Base-by-base conservation (phyloP, 176 grass and related monocot genomes). In the Aegilops tauschii region DNA sequence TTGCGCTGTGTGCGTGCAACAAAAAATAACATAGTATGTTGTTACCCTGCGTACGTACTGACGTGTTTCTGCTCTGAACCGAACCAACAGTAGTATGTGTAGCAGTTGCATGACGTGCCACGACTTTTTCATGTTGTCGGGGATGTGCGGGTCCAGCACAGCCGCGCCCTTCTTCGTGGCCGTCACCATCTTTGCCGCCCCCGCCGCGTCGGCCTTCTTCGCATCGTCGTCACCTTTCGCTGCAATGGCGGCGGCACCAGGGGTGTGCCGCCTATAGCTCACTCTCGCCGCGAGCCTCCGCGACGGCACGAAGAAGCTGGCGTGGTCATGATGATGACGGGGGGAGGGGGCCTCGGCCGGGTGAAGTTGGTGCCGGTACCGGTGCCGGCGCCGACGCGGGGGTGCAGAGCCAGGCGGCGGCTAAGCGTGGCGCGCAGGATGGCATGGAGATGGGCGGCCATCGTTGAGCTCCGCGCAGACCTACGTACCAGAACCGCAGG, bases 21-120 rank as follows among this genome's bases (percentile, higher is more conserved):
- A 34, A 58, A 73, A 84, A 64, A 63, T 70, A 77, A 45, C 13
- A 44, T 44, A 44, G 32, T 34, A 34, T 34, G 32, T 34, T 44
- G 9, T 44, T 44, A 11, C 9, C 40, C 40, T 11, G 3, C 9
- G 40, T 44, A 11, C 9, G 32, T 34, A 34, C 32, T 34, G 9
- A 11, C 40, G 2, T 14, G 32, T 52, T 58, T 16, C 45, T 42
- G 61, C 72, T 75, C 4, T 59, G 28, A 69, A 54, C 12, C 25
- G 12, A 44, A 11, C 5, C 3, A 27, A 16, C 47, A 17, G 54
- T 29, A 32, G 12, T 29, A 7, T 49, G 30, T 81, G 20, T 65
- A 95, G 93, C 91, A 89, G 73, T 86, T 90, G 87, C 76, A 98
- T 87, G 21, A 98, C 91, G 90, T 98, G 95, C 76, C 90, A 98